A percentile compares a stretch with the other conserved stretches of the same genome.
Conservation (phyloP, 2,329 filamentous ascomycete genomes). For the Calonectria hawksworthii region DNA sequence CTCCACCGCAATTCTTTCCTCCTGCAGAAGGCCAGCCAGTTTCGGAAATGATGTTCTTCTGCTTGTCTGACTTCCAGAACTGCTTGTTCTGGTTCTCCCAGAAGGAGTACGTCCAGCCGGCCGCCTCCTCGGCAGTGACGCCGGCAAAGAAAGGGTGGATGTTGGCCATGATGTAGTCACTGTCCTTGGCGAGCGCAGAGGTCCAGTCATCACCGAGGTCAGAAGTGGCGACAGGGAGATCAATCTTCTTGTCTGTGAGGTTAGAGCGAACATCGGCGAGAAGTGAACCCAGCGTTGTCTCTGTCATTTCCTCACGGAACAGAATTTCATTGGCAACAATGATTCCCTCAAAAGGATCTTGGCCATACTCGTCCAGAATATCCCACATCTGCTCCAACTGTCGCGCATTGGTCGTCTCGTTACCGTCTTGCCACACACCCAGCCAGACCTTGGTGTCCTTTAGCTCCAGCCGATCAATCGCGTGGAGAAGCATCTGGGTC, state of each 20-base stretch:
- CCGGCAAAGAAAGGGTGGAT: constrained; percentile 97
- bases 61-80: constrained; percentile 73
- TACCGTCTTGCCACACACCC: constrained; percentile 91
- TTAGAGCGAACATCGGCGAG: constrained; percentile 80
- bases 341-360: constrained; percentile 81
- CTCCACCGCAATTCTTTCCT: constrained; percentile 80
- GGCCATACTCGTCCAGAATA: constrained; percentile 79
- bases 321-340: constrained; percentile 88
- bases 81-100: constrained; percentile 79
- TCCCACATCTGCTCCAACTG: constrained; percentile 89
- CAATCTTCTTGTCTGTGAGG: constrained; percentile 74
- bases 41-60: constrained; percentile 87
- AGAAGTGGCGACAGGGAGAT: constrained; percentile 85
- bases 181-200: constrained; percentile 73
- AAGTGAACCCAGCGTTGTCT: constrained; percentile 72
- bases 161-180: constrained; percentile 95
- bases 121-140: constrained; percentile 75
- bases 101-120: constrained; percentile 86
- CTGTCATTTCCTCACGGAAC: constrained; percentile 81
- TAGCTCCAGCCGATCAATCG: constrained; percentile 81
- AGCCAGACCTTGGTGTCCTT: constrained; percentile 90
- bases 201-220: constrained; percentile 94
- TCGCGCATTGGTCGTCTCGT: constrained; percentile 84
- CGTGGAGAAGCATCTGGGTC: constrained; percentile 91
- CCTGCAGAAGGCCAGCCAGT: constrained; percentile 92